Evolutionary conservation across 345 rosid genomes (phyloP), one percentile per base, ranked within the genome.

Genomic region (Populus nigra): DNA sequence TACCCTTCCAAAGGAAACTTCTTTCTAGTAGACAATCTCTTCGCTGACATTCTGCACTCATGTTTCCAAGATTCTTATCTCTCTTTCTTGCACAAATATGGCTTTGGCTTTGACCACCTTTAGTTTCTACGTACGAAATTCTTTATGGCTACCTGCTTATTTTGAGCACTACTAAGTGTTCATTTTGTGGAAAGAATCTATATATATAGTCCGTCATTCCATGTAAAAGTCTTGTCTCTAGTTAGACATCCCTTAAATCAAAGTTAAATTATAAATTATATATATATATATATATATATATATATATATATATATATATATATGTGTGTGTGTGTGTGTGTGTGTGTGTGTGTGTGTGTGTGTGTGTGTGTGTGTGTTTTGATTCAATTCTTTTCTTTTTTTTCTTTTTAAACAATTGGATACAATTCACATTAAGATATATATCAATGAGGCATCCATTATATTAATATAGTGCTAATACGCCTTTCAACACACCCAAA

Each of bases 21-120:
- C 68, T 67, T 82, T 79, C 70, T 78, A 76, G 78, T n/a, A 77
- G 85, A 77, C 87, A 85, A 76, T 78, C 85, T 80, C 74, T 84
- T 85, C 72, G 88, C 87, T 88, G 89, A 87, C 89, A 87, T 87
- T 87, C 83, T 82, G 88, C 91, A 80, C 75, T 80, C 73, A 5
- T 88, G 91, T 85, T 88, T 77, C 87, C 89, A 76, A 81, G 57
- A 71, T 74, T 84, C 85, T 45, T 10, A 76, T 23, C 57, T 38
- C 27, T 62, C 67, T 35, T 29, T 7, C n/a, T 27, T 15, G 0
- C 73, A 36, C 41, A 50, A 15, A 36, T 29, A 13, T 66, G 67
- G 53, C 72, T 73, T 63, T 41, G 75, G 65, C 71, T 71, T 71
- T 65, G 72, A 71, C 79, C 49, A 36, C 67, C 43, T 73, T 78